Evolutionary conservation across 345 rosid genomes (phyloP), one percentile per base, ranked within the genome.

Genomic region (Abelmoschus esculentus): DNA sequence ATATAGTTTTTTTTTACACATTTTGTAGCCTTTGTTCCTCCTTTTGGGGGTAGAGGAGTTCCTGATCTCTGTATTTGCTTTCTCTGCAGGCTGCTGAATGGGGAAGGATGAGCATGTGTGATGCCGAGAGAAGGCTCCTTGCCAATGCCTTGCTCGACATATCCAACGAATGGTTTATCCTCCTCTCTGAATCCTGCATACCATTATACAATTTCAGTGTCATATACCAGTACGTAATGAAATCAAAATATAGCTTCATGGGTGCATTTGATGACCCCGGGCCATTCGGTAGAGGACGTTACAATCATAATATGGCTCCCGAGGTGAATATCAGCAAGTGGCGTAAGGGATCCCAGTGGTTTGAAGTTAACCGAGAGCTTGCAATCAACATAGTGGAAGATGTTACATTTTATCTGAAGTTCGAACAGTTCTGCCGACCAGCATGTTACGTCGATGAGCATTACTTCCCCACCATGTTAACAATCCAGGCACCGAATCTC

Each of bases 341-440:
- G 99, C 89, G 96, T 4, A 91, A 95, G 84, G 99, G 98, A 38
- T 82, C 99, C 3, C 99, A 89, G 38, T 93, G 98, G 98, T 93
- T 93, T 61, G 98, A 86, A 82, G n/a, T 88, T 31, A 83, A 82
- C 83, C 79, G 99, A 26, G 83, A 81, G 66, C 92, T 90, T 3
- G 96, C 98, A 52, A 53, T 87, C 68, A 82, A 60, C 66, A 70
- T 91, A 12, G 93, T 91, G 40, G 84, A 85, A 78, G 99, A 95
- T 77, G 65, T 77, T 2, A 84, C 57, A 53, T 92, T 76, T 61
- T 79, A 90, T 85, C 86, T 80, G 0, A 89, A 87, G 75, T 95
- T 95, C 46, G 69, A 82, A 79, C 81, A 76, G 61, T 91, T 82
- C 81, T 95, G 99, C 56, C 83, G 75, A 70, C 99, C 97, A n/a